phyloP scores from a whole-genome alignment of 176 grass and related monocot genomes.

The Aegilops bicornis region DNA sequence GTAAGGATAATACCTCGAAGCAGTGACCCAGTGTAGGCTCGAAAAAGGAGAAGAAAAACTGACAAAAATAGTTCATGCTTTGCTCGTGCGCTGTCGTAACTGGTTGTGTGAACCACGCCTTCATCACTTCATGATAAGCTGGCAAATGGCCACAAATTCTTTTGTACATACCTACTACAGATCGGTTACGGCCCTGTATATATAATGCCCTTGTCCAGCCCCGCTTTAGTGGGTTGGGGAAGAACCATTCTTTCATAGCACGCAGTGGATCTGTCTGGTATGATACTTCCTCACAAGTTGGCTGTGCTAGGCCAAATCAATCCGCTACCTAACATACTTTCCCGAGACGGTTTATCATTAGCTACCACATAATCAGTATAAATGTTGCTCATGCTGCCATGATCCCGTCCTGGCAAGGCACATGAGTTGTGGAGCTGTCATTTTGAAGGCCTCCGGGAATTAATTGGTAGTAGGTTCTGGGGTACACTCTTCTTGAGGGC shows the following conservation, averaged over 20 bases:
- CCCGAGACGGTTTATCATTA: background rate
- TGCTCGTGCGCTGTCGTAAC: conserved; percentile 24
- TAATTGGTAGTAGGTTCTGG: background rate
- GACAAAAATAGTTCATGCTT: conserved; percentile 10
- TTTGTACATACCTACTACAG: conserved; percentile 47
- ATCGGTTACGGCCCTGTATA: conserved; percentile 24
- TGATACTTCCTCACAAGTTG: background rate
- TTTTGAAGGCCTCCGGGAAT: background rate
- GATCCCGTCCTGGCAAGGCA: background rate
- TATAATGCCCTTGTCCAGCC: conserved; percentile 9
- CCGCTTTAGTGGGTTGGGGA: conserved; percentile 9
- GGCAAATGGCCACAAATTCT: conserved; percentile 42
- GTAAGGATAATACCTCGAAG: conserved; percentile 97
- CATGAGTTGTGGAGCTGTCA: background rate
- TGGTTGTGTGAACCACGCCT: conserved; percentile 23
- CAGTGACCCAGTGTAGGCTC: conserved; percentile 80
- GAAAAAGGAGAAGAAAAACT: background rate
- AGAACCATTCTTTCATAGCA: conserved; percentile 45
- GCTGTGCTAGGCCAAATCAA: background rate
- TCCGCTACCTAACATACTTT: background rate
- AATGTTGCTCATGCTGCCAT: background rate
- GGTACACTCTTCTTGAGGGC: background rate
- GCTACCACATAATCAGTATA: background rate
- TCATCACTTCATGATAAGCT: background rate
- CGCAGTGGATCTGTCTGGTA: background rate